Percentiles rank a stretch among this genome's conserved stretches.
These are phyloP conservation scores for Kwoniella botswanensis DNA, from an alignment of 768 basidiomycete genomes.

Conservation along the genomic window DNA sequence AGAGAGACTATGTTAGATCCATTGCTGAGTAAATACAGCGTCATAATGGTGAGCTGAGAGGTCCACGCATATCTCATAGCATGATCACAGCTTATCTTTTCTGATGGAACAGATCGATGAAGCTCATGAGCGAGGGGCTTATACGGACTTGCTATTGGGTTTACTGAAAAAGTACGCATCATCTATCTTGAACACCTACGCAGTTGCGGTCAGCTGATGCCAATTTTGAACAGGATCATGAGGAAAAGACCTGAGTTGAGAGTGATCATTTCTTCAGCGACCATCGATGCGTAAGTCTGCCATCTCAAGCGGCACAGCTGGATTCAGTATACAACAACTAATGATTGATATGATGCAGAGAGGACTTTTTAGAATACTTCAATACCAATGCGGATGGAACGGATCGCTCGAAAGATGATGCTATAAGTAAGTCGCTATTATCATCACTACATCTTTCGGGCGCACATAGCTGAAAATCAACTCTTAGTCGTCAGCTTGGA, in stretches of 20 bases:
- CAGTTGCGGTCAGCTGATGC: constrained; percentile 20
- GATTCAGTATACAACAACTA: neutral
- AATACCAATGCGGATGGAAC: constrained; percentile 64
- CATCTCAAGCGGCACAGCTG: neutral
- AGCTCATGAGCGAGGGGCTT: constrained; percentile 94
- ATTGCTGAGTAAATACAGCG: constrained; percentile 86
- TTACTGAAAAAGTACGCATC: constrained; percentile 81
- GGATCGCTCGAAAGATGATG: constrained; percentile 65
- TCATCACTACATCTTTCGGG: neutral
- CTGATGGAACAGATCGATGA: constrained; percentile 76
- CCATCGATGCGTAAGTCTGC: constrained; percentile 74
- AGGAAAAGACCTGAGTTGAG: constrained; percentile 87
- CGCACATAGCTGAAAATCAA: neutral
- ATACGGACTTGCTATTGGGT: constrained; percentile 90
- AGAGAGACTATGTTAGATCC: constrained; percentile 92
- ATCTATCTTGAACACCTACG: neutral
- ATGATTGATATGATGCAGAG: constrained; percentile 41
- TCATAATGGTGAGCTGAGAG: constrained; percentile 76
- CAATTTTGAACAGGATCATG: constrained; percentile 69
- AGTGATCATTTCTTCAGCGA: constrained; percentile 93
- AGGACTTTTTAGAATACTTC: constrained; percentile 87
- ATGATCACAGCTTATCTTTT: neutral
- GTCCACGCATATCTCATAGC: constrained; percentile 5
- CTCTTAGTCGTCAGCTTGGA: constrained; percentile 76
- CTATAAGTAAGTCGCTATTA: constrained; percentile 61